These are phyloP conservation scores for Trichomonas gallinae DNA, from an alignment of 208 protist species.

Conservation along the genomic window DNA sequence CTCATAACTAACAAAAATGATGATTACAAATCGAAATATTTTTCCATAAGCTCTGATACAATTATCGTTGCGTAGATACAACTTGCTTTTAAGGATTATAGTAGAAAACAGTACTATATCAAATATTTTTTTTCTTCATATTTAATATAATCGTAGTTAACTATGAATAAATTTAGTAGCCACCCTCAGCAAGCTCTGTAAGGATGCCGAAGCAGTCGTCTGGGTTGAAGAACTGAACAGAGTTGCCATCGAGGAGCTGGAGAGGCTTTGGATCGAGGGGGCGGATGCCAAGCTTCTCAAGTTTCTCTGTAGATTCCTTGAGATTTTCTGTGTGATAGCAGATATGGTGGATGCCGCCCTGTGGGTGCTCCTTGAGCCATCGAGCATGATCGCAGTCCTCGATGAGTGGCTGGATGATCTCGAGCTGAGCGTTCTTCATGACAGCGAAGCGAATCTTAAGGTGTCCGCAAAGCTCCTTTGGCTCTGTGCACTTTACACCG, in stretches of 20 bases:
- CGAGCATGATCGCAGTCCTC: neutral
- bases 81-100: too few species aligned
- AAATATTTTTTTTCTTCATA: too few species aligned
- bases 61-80: too few species aligned
- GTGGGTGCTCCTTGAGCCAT: constrained; percentile 1
- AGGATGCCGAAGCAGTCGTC: neutral
- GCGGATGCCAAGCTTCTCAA: neutral
- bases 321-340: neutral
- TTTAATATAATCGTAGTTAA: neutral
- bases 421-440: neutral
- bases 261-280: neutral
- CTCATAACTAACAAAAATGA: too few species aligned
- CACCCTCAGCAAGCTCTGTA: neutral
- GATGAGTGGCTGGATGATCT: neutral
- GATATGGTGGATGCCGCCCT: neutral
- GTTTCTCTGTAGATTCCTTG: neutral
- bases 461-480: neutral
- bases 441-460: neutral
- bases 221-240: neutral
- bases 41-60: too few species aligned
- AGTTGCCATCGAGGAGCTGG: neutral
- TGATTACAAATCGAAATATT: too few species aligned
- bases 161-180: neutral
- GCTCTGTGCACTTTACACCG: neutral
- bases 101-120: too few species aligned